Evolutionary conservation across 2,329 filamentous ascomycete genomes (phyloP).

Genomic region (Beauveria medogensis): DNA sequence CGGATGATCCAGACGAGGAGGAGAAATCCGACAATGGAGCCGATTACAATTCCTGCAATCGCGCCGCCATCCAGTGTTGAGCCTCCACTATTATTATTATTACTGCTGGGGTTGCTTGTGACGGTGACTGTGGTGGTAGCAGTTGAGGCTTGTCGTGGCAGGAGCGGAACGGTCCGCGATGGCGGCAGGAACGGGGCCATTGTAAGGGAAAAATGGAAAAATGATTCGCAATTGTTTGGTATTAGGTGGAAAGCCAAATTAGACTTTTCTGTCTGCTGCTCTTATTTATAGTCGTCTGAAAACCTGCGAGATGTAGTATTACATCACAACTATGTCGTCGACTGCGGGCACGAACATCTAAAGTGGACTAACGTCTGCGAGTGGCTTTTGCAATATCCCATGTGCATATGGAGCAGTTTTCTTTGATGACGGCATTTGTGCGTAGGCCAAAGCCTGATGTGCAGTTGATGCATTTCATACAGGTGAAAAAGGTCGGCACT

Average conservation of each 20-base stretch:
- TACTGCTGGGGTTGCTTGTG: conserved; percentile 12
- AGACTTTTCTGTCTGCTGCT: background rate
- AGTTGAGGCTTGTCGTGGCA: conserved; percentile 2
- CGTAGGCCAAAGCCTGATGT: background rate
- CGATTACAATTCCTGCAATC: conserved; percentile 44
- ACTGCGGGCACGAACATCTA: background rate
- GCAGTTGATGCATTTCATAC: background rate
- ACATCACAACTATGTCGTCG: conserved; percentile 1
- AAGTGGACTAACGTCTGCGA: background rate
- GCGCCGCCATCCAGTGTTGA: conserved; percentile 36
- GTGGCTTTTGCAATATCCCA: background rate
- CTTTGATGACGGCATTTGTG: background rate
- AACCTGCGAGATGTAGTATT: background rate
- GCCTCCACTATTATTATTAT: conserved; percentile 5
- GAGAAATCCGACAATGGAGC: conserved; percentile 37
- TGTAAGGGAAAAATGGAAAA: background rate
- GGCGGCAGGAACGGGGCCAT: background rate
- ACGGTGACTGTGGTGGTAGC: conserved; percentile 26
- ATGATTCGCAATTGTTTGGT: background rate
- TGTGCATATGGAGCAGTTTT: background rate
- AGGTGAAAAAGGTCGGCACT: too few species aligned
- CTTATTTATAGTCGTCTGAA: background rate
- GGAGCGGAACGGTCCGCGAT: background rate
- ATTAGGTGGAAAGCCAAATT: background rate
- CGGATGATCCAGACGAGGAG: conserved; percentile 39